phyloP scores from a whole-genome alignment of 2,329 filamentous ascomycete species.

The Paracorniculantispora psalliotae region DNA sequence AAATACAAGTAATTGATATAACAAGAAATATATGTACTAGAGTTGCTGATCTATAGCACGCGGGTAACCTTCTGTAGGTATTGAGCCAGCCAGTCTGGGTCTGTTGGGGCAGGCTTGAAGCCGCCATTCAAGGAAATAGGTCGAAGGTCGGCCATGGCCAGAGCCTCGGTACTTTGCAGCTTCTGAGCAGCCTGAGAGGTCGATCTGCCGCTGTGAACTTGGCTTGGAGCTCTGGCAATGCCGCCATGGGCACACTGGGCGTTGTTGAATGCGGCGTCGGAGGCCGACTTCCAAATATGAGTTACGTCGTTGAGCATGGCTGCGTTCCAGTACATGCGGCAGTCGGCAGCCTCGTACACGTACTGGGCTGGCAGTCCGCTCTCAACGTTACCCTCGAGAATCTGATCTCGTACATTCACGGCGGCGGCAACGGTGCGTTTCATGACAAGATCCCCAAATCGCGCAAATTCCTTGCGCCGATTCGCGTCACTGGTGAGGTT shows the following conservation, averaged over 20 bases:
- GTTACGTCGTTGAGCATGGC: slow-evolving; percentile 43
- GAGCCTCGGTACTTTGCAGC: neutral
- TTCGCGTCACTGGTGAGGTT: slow-evolving; percentile 18
- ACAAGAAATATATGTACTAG: neutral
- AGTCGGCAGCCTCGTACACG: slow-evolving; percentile 52
- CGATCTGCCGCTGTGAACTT: neutral
- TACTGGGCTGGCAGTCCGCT: slow-evolving; percentile 49
- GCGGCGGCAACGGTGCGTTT: slow-evolving; percentile 25
- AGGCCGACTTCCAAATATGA: slow-evolving; percentile 39
- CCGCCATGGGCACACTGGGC: slow-evolving; percentile 16
- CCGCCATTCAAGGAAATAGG: neutral
- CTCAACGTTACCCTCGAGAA: slow-evolving; percentile 21
- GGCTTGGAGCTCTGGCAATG: neutral
- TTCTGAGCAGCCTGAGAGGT: neutral
- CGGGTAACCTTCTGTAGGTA: neutral
- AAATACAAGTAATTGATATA: neutral
- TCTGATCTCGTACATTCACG: slow-evolving; percentile 36
- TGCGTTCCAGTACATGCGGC: slow-evolving; percentile 50
- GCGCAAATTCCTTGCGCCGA: neutral
- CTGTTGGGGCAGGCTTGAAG: neutral
- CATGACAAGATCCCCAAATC: neutral
- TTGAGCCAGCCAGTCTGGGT: neutral
- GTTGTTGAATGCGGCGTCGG: slow-evolving; percentile 15
- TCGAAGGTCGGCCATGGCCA: neutral
- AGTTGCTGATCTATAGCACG: neutral